Percentiles rank a stretch among this genome's conserved stretches.
Conservation (phyloP, 2,329 filamentous ascomycete genomes). For the Xylaria sp. region DNA sequence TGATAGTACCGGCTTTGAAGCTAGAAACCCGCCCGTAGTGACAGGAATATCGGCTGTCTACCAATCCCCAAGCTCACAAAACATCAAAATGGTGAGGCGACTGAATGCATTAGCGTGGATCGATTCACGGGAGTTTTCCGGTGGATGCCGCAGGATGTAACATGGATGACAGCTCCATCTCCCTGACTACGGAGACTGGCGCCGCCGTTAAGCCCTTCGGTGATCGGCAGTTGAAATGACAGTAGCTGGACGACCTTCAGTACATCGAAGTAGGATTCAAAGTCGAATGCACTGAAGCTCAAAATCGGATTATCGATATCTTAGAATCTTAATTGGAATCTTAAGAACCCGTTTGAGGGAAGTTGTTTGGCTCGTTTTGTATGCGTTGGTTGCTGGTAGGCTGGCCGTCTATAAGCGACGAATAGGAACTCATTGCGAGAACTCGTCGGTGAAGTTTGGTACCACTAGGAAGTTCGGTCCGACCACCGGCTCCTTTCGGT, state of each 20-base stretch:
- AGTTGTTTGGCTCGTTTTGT: conserved; percentile 15
- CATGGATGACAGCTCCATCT: conserved; percentile 13
- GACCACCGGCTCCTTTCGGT: conserved; percentile 35
- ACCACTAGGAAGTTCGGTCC: conserved; percentile 35
- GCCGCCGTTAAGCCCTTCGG: conserved; percentile 23
- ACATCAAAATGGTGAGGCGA: conserved; percentile 1
- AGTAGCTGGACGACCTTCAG: not conserved
- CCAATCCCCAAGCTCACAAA: conserved; percentile 12
- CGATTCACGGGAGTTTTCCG: conserved; percentile 10
- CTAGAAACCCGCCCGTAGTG: conserved; percentile 1
- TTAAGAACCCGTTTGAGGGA: conserved; percentile 15
- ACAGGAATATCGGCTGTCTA: conserved; percentile 15
- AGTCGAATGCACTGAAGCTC: conserved; percentile 7
- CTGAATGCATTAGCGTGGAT: conserved; percentile 14
- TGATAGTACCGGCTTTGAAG: not conserved
- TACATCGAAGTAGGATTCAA: conserved; percentile 12
- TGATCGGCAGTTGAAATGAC: conserved; percentile 30
- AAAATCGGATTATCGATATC: conserved; percentile 18
- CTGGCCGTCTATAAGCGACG: conserved; percentile 11
- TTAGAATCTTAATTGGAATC: conserved; percentile 10
- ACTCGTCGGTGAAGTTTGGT: conserved; percentile 23
- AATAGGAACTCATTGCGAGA: conserved; percentile 37
- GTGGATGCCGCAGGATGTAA: not conserved
- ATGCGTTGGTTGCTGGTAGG: conserved; percentile 15
- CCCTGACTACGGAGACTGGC: conserved; percentile 26